Evolutionary conservation across 208 protist genomes (phyloP), one percentile per base, ranked within the genome.

Genomic region (Trypanosoma cruzi): DNA sequence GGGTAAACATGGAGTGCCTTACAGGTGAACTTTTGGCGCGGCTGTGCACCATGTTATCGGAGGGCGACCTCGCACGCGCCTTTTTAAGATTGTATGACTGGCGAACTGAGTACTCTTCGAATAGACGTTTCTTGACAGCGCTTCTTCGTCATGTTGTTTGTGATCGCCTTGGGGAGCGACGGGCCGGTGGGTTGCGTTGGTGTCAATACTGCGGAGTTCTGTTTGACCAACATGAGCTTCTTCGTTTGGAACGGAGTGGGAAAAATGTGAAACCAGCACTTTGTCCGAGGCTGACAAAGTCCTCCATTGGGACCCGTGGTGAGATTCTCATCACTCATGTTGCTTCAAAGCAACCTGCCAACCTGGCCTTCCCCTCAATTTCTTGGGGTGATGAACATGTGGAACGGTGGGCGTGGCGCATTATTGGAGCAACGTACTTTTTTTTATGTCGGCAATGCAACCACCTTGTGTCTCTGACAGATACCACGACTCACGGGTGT

Each of bases 401-500:
- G 36, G 88, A 93, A 60, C 78, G 73, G 14, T 93, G 88, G 88
- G 81, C 81, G 31, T 93, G 88, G 88, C 85, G 81, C 24, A 62
- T 90, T 20, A 76, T 93, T 61, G 88, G 88, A 7, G 62, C 80
- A 20, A 78, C 46, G 0, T 72, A 81, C 54, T 86, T 77, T 52
- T 80, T 82, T 36, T 50, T 71, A 28, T 93, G 88, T 60, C 71
- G 70, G 10, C 74, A 62, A 6, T 93, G 88, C 64, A 58, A 72
- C 7, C 77, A 79, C 49, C 74, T 84, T 20, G 73, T 90, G 28
- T 40, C 75, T n/a, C 77, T 90, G 13, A 68, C 82, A 18, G 83
- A 89, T 10, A 81, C 84, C 1, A 49, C 75, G 11, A 26, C 29
- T 10, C 88, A 93, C 63, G 48, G 62, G 14, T 92, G 86, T 57